Conservation (phyloP, 176 grass and related monocot genomes). For the Lolium rigidum region DNA sequence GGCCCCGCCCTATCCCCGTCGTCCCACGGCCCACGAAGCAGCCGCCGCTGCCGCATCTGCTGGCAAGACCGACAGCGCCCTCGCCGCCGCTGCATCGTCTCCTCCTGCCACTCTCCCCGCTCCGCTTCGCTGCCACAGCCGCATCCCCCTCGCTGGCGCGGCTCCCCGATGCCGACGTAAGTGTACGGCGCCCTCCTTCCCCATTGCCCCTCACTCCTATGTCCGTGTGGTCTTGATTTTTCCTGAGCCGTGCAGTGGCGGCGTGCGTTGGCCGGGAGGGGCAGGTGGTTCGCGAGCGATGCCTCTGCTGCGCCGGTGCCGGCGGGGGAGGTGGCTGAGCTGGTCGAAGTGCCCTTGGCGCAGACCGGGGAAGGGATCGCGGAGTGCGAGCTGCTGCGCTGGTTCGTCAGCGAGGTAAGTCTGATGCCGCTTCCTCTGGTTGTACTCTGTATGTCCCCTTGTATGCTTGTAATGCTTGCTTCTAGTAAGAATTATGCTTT, state of each 20-base stretch:
- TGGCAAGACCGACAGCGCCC: neutral
- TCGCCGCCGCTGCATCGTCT: constrained; percentile 23
- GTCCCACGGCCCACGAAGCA: neutral
- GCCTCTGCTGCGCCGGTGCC: constrained; percentile 28
- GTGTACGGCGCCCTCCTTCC: neutral
- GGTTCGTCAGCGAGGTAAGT: constrained; percentile 81
- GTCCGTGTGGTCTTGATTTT: neutral
- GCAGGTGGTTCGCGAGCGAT: constrained; percentile 51
- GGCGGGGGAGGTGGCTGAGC: constrained; percentile 31
- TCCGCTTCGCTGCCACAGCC: neutral
- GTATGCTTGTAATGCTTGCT: neutral
- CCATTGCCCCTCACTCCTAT: neutral
- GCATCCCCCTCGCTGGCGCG: neutral
- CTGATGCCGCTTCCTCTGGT: neutral
- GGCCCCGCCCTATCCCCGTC: neutral
- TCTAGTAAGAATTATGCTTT: neutral
- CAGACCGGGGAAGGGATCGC: constrained; percentile 98
- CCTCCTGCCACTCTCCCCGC: constrained; percentile 23
- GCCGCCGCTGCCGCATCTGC: neutral
- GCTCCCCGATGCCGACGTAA: constrained; percentile 37
- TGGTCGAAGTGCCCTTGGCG: constrained; percentile 87
- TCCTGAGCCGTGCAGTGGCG: constrained; percentile 28
- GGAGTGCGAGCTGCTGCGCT: constrained; percentile 91
- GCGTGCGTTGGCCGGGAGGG: neutral
- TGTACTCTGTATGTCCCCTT: neutral